A percentile compares a stretch with the other conserved stretches of the same genome.
phyloP scores from a whole-genome alignment of 208 protist genomes.

The Vickermania ingenoplastis region DNA sequence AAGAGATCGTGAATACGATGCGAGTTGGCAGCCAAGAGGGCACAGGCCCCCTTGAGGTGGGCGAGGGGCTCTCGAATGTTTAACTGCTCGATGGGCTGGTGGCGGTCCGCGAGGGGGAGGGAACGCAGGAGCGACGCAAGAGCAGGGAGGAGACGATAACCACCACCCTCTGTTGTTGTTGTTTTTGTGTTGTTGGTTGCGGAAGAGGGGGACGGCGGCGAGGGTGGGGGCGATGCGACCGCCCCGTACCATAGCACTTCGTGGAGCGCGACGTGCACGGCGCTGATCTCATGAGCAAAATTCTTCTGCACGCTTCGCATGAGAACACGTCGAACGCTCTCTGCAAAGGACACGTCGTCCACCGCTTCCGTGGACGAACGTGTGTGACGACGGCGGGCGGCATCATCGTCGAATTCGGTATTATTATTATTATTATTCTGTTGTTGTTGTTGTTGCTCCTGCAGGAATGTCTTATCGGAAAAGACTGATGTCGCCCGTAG shows the following conservation, averaged over 20 bases:
- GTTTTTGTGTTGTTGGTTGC: background rate
- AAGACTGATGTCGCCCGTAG: conserved; percentile 63
- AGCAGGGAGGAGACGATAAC: background rate
- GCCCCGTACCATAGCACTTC: background rate
- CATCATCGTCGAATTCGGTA: too few relatives aligned
- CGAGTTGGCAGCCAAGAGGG: conserved; percentile 48
- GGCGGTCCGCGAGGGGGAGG: conserved; percentile 20
- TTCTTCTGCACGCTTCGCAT: conserved; percentile 49
- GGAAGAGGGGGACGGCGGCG: background rate
- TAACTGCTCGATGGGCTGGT: conserved; percentile 19
- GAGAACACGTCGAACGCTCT: conserved; percentile 39
- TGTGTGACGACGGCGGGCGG: background rate
- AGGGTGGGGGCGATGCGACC: background rate
- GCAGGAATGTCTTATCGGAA: too few relatives aligned
- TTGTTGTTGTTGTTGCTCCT: too few relatives aligned
- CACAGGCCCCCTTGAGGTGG: conserved; percentile 71
- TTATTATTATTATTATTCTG: too few relatives aligned
- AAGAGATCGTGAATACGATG: conserved; percentile 29
- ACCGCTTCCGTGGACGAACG: conserved; percentile 7
- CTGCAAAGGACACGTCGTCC: conserved; percentile 31
- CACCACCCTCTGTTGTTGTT: background rate
- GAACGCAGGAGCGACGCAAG: conserved; percentile 7
- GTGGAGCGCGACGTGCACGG: background rate
- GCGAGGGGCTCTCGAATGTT: conserved; percentile 59
- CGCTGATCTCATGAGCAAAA: conserved; percentile 13